phyloP scores from a whole-genome alignment of 169 alveolate species.

The Cryptosporidium tyzzeri region DNA sequence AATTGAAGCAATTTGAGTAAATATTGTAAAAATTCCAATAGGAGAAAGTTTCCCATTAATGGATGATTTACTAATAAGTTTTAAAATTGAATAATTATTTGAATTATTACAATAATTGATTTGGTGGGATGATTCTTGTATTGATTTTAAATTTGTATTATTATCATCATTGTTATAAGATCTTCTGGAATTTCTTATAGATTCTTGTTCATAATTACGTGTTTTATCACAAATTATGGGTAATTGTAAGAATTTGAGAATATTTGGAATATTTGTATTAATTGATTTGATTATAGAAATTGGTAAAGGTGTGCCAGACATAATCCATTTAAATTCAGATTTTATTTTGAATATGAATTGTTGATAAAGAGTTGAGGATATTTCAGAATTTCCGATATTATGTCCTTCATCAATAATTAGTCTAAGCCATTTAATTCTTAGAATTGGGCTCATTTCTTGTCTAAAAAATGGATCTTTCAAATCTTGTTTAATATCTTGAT shows the following conservation, averaged over 20 bases:
- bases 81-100: conserved; percentile 7
- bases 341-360: conserved; percentile 62
- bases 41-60: conserved; percentile 2
- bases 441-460: conserved; percentile 46
- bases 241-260: conserved; percentile 32
- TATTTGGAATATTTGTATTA: conserved; percentile 37
- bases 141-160: background rate
- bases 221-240: conserved; percentile 24
- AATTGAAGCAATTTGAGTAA: conserved; percentile 42
- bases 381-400: conserved; percentile 52
- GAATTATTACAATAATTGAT: background rate
- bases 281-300: conserved; percentile 33
- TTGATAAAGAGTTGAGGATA: conserved; percentile 51
- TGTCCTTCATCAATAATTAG: conserved; percentile 65
- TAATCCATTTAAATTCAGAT: conserved; percentile 65
- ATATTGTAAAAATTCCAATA: conserved; percentile 46
- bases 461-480: conserved; percentile 4
- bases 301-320: conserved; percentile 73
- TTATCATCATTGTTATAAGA: too few relatives aligned
- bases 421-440: conserved; percentile 52
- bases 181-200: conserved; percentile 1
- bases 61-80: background rate
- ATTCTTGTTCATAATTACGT: conserved; percentile 12
- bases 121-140: background rate
- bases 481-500: background rate